Evolutionary conservation across 345 rosid species (phyloP).

Genomic region (Aurinia saxatilis): DNA sequence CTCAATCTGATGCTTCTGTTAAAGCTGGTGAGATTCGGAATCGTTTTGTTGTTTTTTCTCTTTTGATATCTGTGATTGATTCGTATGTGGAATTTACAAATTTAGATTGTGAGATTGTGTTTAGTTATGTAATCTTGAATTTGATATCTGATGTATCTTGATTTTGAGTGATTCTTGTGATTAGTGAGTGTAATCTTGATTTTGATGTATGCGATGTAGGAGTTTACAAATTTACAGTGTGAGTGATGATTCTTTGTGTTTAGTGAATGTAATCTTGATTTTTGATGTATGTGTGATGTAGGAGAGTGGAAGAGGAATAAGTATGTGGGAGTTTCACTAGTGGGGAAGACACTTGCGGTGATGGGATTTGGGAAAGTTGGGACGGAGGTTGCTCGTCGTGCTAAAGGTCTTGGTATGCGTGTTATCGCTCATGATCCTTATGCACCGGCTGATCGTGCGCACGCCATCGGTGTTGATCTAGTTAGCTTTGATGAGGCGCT

Average conservation of each 20-base stretch:
- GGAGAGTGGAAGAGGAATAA: conserved; percentile 84
- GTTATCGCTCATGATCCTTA: conserved; percentile 87
- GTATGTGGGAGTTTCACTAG: conserved; percentile 83
- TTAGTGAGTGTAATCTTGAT: too few relatives aligned
- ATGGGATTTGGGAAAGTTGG: conserved; percentile 92
- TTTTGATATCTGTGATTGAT: not conserved
- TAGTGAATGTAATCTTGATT: not conserved
- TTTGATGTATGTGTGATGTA: conserved; percentile 17
- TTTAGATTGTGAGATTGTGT: too few relatives aligned
- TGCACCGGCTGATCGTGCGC: conserved; percentile 87
- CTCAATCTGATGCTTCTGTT: conserved; percentile 80
- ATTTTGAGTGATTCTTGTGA: too few relatives aligned
- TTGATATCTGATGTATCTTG: too few relatives aligned
- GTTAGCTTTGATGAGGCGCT: conserved; percentile 78
- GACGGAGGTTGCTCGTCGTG: conserved; percentile 82
- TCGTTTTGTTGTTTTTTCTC: not conserved
- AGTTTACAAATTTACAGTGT: too few relatives aligned
- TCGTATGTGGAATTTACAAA: not conserved
- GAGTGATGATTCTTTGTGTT: not conserved
- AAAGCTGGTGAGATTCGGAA: conserved; percentile 64
- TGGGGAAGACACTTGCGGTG: conserved; percentile 74
- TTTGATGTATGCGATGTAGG: too few relatives aligned
- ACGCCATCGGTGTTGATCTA: conserved; percentile 71
- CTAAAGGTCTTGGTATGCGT: conserved; percentile 91
- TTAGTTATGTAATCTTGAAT: too few relatives aligned